Conservation (phyloP, 768 basidiomycete genomes). For the Tricholoma terreum region DNA sequence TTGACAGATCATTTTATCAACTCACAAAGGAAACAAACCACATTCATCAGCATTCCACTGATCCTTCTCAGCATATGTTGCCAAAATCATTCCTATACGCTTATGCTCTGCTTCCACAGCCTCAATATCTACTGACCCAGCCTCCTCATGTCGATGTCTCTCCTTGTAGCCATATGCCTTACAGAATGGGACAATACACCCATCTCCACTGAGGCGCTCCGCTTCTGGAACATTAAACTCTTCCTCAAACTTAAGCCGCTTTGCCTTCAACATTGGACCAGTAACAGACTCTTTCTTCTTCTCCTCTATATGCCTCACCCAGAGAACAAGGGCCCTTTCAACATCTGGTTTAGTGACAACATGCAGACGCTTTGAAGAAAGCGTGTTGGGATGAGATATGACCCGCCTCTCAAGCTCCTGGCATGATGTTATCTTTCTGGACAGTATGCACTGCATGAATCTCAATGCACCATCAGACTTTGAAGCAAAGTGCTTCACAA, state of each 20-base stretch:
- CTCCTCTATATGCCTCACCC: slow-evolving; percentile 28
- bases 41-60: slow-evolving; percentile 18
- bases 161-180: slow-evolving; percentile 12
- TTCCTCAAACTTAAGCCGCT: slow-evolving; percentile 23
- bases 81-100: slow-evolving; percentile 2
- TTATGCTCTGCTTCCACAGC: slow-evolving; percentile 12
- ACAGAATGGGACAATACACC: slow-evolving; percentile 24
- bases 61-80: slow-evolving; percentile 19
- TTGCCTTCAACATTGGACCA: slow-evolving; percentile 25
- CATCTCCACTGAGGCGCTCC: slow-evolving; percentile 15
- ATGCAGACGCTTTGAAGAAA: slow-evolving; percentile 25
- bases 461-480: slow-evolving; percentile 14
- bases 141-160: not conserved
- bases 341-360: slow-evolving; percentile 34
- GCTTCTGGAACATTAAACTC: slow-evolving; percentile 24
- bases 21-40: slow-evolving; percentile 6
- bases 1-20: not conserved
- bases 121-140: not conserved
- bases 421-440: slow-evolving; percentile 13
- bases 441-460: slow-evolving; percentile 26
- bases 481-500: slow-evolving; percentile 16
- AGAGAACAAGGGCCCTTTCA: slow-evolving; percentile 28
- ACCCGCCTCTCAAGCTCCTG: slow-evolving; percentile 7
- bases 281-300: slow-evolving; percentile 17
- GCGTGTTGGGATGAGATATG: slow-evolving; percentile 16